Evolutionary conservation across 768 basidiomycete species (phyloP), one percentile per base, ranked within the genome.

Genomic region (Boletus insuetus): DNA sequence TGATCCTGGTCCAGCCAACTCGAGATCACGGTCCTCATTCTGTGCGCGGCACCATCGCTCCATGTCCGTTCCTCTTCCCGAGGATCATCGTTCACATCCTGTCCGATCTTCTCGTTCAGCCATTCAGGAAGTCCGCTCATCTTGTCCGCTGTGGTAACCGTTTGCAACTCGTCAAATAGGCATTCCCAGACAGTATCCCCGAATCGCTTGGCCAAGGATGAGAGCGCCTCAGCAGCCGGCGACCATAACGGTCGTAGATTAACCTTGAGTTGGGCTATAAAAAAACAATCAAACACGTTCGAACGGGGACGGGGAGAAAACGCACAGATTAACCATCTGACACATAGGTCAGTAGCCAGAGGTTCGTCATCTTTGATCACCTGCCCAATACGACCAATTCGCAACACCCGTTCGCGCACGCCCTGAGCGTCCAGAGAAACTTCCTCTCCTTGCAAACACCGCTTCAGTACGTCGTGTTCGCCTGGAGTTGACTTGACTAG

Each of bases 191-290:
- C 82, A 2, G 80, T 58, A 58, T 91, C 85, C 0, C 82, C 85
- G 56, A 85, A 87, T n/a, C 81, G 74, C 31, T 70, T 69, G 0
- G 82, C 77, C 14, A 83, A 57, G 3, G 70, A 65, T 0, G 81
- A 77, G 6, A 97, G 70, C 1, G 89, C 86, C 12, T 80, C 79
- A 13, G 85, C 80, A 5, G 94, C 84, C 17, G 94, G 88, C 4
- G 84, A 81, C 89, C 95, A 99, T 16, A 97, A 66, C 0, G 97
- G 97, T 29, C 91, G 82, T 43, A 98, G 74, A 67, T 94, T 96
- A 56, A 98, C 89, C 74, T 98, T 98, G 49, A 98, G 77, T 68
- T 97, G 95, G 7, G 89, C 91, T 88, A 63, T 24, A 52, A 19
- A 13, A 12, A 12, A 46, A 35, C 2, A n/a, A 46, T 45, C n/a